Percentiles rank a stretch among this genome's conserved stretches.
These are phyloP conservation scores for Geotrichum histeridarum DNA, from an alignment of 1,139 yeast species.

Conservation along the genomic window DNA sequence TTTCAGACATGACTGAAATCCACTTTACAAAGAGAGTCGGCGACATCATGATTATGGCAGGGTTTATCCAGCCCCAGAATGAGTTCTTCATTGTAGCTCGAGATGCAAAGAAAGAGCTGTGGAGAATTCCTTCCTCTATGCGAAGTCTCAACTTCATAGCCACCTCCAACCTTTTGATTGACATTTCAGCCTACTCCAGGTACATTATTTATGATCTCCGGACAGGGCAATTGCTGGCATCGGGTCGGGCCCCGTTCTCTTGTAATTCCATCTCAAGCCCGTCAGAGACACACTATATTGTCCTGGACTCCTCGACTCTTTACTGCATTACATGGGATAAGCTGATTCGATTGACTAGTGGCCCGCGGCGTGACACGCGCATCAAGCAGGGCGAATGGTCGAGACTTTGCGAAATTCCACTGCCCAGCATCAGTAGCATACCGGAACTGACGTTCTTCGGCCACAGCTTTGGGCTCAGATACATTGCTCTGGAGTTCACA, in stretches of 20 bases:
- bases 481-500: constrained; percentile 5
- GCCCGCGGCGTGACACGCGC: too few relatives aligned
- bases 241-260: constrained; percentile 3
- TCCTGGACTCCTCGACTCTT: neutral
- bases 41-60: constrained; percentile 8
- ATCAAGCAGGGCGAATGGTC: neutral
- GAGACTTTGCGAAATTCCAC: neutral
- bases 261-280: constrained; percentile 1
- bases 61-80: constrained; percentile 2
- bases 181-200: neutral
- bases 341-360: neutral
- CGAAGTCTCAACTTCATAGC: neutral
- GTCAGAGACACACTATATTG: constrained; percentile 5
- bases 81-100: constrained; percentile 8
- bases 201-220: constrained; percentile 2
- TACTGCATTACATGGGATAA: constrained; percentile 8
- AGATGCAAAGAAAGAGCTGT: constrained; percentile 1
- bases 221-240: neutral
- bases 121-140: constrained; percentile 7
- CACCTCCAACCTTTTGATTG: neutral
- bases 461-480: constrained; percentile 5
- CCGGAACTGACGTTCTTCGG: constrained; percentile 6
- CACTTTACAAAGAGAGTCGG: constrained; percentile 3
- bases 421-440: neutral
- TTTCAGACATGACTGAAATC: constrained; percentile 5